These are phyloP conservation scores for Cubamyces sp. DNA, from an alignment of 768 basidiomycete species.

Conservation along the genomic window DNA sequence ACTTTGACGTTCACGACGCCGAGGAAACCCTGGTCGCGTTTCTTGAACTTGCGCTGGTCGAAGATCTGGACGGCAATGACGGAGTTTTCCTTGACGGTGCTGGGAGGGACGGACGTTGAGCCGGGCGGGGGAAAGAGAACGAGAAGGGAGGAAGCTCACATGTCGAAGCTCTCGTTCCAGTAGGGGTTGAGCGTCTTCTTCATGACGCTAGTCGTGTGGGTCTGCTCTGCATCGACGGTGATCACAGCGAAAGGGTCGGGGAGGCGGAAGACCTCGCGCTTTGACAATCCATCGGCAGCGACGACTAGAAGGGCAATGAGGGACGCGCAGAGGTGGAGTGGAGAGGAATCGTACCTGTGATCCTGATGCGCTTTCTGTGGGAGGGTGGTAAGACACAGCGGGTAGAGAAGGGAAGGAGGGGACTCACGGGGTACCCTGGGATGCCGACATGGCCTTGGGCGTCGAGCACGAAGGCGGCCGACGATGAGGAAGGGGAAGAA, in stretches of 20 bases:
- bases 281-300: conserved; percentile 91
- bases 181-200: conserved; percentile 95
- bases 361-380: conserved; percentile 70
- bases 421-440: conserved; percentile 35
- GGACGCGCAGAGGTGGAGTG: neutral
- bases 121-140: neutral
- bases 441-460: conserved; percentile 32
- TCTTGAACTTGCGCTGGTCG: conserved; percentile 99
- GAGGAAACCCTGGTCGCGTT: conserved; percentile 96
- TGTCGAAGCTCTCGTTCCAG: conserved; percentile 98
- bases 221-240: conserved; percentile 97
- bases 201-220: conserved; percentile 94
- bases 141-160: conserved; percentile 54
- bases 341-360: conserved; percentile 58
- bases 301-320: conserved; percentile 64
- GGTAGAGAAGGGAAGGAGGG: neutral
- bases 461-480: neutral
- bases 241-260: conserved; percentile 99
- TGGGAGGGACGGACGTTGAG: conserved; percentile 38
- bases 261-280: conserved; percentile 94
- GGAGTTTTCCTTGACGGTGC: conserved; percentile 96
- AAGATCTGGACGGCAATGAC: conserved; percentile 98
- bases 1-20: conserved; percentile 97
- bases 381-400: conserved; percentile 26
- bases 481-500: neutral